Conservation (phyloP, 1,139 yeast species). For the Magnusiomyces ingens region DNA sequence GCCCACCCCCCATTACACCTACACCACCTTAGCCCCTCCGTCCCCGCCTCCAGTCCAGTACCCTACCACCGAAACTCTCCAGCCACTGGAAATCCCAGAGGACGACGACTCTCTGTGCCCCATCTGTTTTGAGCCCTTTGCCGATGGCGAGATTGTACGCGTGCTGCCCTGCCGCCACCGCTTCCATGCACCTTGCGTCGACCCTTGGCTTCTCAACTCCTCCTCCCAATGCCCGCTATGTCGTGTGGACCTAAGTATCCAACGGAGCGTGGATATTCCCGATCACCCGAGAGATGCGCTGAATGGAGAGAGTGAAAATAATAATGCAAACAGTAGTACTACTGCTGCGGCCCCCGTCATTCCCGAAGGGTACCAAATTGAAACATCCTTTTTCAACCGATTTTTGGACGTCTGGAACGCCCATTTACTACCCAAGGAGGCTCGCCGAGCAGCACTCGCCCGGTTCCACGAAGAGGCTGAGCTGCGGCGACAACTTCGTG, state of each 20-base stretch:
- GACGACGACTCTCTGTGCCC: constrained; percentile 68
- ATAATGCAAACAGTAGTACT: not conserved
- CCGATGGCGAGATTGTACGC: constrained; percentile 53
- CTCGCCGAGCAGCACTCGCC: constrained; percentile 28
- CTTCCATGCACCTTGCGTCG: constrained; percentile 72
- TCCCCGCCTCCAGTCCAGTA: not conserved
- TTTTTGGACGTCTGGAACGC: constrained; percentile 33
- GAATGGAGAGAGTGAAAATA: constrained; percentile 7
- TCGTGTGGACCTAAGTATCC: constrained; percentile 47
- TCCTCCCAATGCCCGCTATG: constrained; percentile 82
- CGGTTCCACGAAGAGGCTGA: constrained; percentile 31
- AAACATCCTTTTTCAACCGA: constrained; percentile 28
- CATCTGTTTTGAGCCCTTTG: constrained; percentile 57
- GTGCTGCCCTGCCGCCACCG: constrained; percentile 77
- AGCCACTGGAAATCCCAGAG: constrained; percentile 25
- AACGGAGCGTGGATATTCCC: constrained; percentile 23
- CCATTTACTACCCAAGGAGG: constrained; percentile 30
- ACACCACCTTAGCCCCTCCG: not conserved
- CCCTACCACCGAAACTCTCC: not conserved
- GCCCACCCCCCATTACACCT: not conserved
- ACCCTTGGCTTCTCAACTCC: constrained; percentile 72
- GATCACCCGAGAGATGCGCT: constrained; percentile 22
- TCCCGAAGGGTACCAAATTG: constrained; percentile 26
- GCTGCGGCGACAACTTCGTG: constrained; percentile 23
- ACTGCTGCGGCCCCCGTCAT: constrained; percentile 9